Conservation (phyloP, 371 early-diverging fungal species). For the Mucor velutinosus region DNA sequence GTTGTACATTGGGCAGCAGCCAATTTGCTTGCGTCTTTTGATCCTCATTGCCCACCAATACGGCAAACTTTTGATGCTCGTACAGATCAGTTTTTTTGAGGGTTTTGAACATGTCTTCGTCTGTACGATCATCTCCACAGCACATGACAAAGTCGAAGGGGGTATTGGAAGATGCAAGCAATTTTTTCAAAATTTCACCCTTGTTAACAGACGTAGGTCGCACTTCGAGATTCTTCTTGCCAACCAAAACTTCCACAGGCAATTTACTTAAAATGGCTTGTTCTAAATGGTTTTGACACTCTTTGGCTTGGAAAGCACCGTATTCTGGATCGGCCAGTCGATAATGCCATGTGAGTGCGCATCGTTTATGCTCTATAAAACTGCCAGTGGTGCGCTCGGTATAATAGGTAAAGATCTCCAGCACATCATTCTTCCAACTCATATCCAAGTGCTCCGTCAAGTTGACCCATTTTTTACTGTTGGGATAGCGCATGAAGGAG, state of each 20-base stretch:
- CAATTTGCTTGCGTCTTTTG: constrained; percentile 75
- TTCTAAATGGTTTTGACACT: constrained; percentile 88
- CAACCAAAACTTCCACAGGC: constrained; percentile 89
- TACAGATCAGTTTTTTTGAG: constrained; percentile 29
- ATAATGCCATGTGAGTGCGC: constrained; percentile 90
- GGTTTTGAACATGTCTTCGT: constrained; percentile 89
- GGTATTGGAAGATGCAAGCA: constrained; percentile 42
- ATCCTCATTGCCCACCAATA: constrained; percentile 65
- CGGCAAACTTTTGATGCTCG: constrained; percentile 46
- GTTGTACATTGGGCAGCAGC: constrained; percentile 47
- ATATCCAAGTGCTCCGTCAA: constrained; percentile 76
- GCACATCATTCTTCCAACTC: constrained; percentile 82
- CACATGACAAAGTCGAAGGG: constrained; percentile 86
- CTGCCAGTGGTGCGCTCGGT: constrained; percentile 85
- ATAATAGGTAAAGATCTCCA: constrained; percentile 84
- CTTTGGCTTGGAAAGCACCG: constrained; percentile 78
- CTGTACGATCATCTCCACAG: constrained; percentile 94
- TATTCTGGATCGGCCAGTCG: constrained; percentile 80
- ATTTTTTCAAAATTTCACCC: constrained; percentile 90
- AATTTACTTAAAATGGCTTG: constrained; percentile 75
- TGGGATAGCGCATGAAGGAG: neutral
- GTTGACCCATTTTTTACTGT: constrained; percentile 63
- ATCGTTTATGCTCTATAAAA: constrained; percentile 81
- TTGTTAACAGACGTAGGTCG: constrained; percentile 75
- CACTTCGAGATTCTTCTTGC: constrained; percentile 95